A percentile compares a stretch with the other conserved stretches of the same genome.
These are phyloP conservation scores for Cercospora zeae-maydis DNA, from an alignment of 2,329 filamentous ascomycete genomes.

Conservation along the genomic window DNA sequence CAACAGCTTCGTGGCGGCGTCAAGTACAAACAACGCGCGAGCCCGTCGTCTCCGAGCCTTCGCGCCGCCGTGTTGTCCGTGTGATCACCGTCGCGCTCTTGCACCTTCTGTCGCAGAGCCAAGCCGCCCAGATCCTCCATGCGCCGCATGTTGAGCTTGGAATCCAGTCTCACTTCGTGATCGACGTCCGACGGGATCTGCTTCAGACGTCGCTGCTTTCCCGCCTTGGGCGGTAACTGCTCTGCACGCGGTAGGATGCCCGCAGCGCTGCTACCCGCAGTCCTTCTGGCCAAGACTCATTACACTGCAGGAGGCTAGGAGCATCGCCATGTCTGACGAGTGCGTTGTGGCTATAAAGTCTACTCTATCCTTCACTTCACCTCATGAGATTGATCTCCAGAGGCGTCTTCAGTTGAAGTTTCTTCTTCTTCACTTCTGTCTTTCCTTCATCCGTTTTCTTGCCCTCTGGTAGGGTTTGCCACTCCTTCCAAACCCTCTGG, in stretches of 20 bases:
- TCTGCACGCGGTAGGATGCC: conserved; percentile 3
- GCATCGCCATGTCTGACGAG: not conserved
- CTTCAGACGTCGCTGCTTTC: conserved; percentile 10
- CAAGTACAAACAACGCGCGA: not conserved
- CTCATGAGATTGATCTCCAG: not conserved
- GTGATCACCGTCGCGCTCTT: not conserved
- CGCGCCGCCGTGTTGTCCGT: not conserved
- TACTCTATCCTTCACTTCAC: conserved; percentile 2
- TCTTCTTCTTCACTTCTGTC: conserved; percentile 3
- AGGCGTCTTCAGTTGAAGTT: not conserved
- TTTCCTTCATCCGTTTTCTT: not conserved
- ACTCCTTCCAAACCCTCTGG: not conserved
- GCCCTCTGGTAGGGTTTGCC: conserved; percentile 10
- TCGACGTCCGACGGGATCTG: conserved; percentile 10
- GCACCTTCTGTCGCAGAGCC: conserved; percentile 2
- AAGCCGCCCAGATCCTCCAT: conserved; percentile 10
- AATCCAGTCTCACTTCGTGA: conserved; percentile 4
- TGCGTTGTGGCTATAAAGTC: conserved; percentile 11
- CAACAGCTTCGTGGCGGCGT: not conserved
- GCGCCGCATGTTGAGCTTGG: conserved; percentile 13
- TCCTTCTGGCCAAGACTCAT: conserved; percentile 10
- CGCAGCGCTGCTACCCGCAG: conserved; percentile 1
- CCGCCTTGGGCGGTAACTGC: not conserved
- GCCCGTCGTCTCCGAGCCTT: not conserved
- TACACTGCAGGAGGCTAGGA: not conserved